Conservation (phyloP, 2,329 filamentous ascomycete genomes). For the Taxawa tesnikishii region DNA sequence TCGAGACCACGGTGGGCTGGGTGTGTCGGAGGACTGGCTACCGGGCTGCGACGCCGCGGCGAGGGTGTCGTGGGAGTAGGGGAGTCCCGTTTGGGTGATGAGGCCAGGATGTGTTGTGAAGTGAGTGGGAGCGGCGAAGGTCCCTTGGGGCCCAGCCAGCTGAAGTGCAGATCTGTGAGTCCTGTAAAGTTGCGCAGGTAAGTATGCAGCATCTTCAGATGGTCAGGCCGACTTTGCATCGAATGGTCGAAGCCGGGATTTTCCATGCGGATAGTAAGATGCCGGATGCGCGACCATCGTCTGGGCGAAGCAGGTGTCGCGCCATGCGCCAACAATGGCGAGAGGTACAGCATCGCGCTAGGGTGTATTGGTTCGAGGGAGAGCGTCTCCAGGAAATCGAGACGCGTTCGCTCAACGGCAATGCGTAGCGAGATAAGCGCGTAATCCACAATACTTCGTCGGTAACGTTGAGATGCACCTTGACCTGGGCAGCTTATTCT, state of each 20-base stretch:
- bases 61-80: not conserved
- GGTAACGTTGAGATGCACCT: slow-evolving; percentile 51
- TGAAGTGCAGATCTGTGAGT: slow-evolving; percentile 61
- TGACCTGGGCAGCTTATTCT: slow-evolving; percentile 66
- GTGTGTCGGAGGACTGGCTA: not conserved
- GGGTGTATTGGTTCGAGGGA: slow-evolving; percentile 65
- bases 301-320: slow-evolving; percentile 58
- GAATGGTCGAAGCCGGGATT: slow-evolving; percentile 56
- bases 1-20: slow-evolving; percentile 3
- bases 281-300: slow-evolving; percentile 66
- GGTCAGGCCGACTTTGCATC: no score
- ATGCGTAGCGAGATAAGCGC: slow-evolving; percentile 79
- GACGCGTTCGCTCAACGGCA: slow-evolving; percentile 60
- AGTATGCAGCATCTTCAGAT: slow-evolving; percentile 54
- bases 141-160: slow-evolving; percentile 39
- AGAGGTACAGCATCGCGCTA: slow-evolving; percentile 63
- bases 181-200: slow-evolving; percentile 60
- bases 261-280: slow-evolving; percentile 61
- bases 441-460: slow-evolving; percentile 72
- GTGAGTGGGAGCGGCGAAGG: slow-evolving; percentile 1
- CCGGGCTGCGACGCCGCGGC: not conserved
- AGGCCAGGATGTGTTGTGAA: no score
- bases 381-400: slow-evolving; percentile 54
- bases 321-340: slow-evolving; percentile 62
- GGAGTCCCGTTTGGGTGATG: no score